Base-by-base conservation (phyloP, 345 rosid species). In the Cardamine occulta region DNA sequence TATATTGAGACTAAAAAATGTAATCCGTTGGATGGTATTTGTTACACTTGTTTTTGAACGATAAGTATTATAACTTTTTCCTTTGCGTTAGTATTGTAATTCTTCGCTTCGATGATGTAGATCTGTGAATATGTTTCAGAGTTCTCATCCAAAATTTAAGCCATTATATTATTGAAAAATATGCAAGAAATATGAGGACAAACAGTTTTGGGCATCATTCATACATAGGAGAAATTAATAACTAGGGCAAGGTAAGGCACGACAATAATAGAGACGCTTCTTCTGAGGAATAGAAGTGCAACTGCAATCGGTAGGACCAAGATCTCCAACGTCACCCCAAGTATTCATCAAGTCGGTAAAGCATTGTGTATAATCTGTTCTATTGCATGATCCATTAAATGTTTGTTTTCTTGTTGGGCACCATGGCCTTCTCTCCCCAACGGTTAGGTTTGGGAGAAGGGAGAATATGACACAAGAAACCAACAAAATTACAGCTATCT, bases 231-330 rank as follows among this genome's bases (percentile, higher is more conserved):
- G 11, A 29, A 72, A 8, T 63, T 17, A 61, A 29, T 11, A 61
- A 29, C 1, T 3, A 17, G 70, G 70, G 12, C 76, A 73, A 29
- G 77, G 5, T 42, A 73, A 44, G 15, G 1, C 47, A 23, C n/a
- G 73, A 51, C 78, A 66, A 57, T 57, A 48, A 17, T 73, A 74
- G 7, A 57, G 60, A 74, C 45, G 73, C n/a, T 49, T 74, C 0
- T 74, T 37, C 6, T 37, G 73, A 4, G 73, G 73, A 0, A 35
- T 66, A 67, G 61, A 0, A 57, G 73, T 66, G 67, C 79, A 74
- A 66, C 40, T 74, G 44, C 79, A 74, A 24, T 66, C 66, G 7
- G 57, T 45, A 3, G 79, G 79, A 58, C 67, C 57, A 58, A 66
- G 73, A 11, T 65, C 57, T 47, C 72, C 79, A 49, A 5, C 7